Conservation (phyloP, 352 stramenopile species). For the Phytophthora uliginosa region DNA sequence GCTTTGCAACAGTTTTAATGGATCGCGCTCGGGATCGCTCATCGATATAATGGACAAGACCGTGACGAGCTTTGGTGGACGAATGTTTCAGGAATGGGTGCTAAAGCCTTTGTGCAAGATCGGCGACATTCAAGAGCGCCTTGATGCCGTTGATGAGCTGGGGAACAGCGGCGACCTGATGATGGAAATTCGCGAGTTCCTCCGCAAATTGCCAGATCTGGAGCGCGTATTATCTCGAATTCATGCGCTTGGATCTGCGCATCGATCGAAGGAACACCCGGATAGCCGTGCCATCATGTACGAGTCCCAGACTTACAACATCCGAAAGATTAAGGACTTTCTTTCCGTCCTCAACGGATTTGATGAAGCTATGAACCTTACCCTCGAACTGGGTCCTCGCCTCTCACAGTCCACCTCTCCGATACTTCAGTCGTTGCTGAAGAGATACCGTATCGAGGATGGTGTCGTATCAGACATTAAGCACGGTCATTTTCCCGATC, state of each 20-base stretch:
- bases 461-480: constrained; percentile 19
- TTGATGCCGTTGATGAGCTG: constrained; percentile 98
- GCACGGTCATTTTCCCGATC: constrained; percentile 89
- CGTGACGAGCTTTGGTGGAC: constrained; percentile 95
- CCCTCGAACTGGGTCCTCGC: constrained; percentile 81
- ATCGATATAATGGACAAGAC: constrained; percentile 93
- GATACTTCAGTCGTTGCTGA: constrained; percentile 67
- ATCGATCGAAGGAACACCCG: constrained; percentile 92
- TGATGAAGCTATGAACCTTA: constrained; percentile 81
- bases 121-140: constrained; percentile 95
- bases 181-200: constrained; percentile 84
- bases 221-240: constrained; percentile 97
- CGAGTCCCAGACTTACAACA: constrained; percentile 97
- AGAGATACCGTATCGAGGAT: constrained; percentile 41
- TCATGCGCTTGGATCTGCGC: constrained; percentile 94
- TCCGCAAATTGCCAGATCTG: constrained; percentile 96
- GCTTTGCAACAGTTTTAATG: constrained; percentile 92
- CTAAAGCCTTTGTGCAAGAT: constrained; percentile 96
- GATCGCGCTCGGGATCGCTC: constrained; percentile 92
- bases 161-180: constrained; percentile 75
- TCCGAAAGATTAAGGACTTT: constrained; percentile 97
- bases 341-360: constrained; percentile 94
- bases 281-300: constrained; percentile 99
- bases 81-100: constrained; percentile 98
- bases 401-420: constrained; percentile 70